Conservation (phyloP, 768 basidiomycete genomes). For the Termitomyces sp. region DNA sequence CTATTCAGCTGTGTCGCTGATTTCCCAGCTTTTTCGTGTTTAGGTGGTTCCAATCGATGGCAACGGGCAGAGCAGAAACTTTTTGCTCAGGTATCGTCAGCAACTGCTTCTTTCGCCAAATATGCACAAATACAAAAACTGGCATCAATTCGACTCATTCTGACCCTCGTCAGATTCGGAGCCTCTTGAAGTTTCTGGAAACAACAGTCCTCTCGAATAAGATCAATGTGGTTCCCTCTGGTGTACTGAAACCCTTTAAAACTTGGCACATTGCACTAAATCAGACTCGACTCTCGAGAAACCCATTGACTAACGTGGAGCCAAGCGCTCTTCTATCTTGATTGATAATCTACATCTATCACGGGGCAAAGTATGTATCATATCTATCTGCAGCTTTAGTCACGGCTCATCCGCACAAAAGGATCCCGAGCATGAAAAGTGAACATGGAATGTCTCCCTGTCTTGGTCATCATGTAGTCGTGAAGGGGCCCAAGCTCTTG, state of each 20-base stretch:
- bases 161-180: too few species aligned
- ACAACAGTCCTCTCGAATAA: background rate
- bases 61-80: slow-evolving; percentile 1
- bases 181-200: background rate
- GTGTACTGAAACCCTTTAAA: background rate
- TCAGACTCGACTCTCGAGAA: background rate
- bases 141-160: background rate
- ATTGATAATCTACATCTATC: background rate
- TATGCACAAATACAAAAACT: background rate
- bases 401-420: background rate
- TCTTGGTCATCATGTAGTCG: background rate
- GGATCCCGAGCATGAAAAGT: background rate
- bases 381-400: background rate
- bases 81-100: slow-evolving; percentile 2
- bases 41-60: slow-evolving; percentile 1
- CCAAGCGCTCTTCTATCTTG: background rate
- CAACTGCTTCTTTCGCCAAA: background rate
- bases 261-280: background rate
- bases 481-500: background rate
- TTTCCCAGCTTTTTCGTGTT: background rate
- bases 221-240: background rate
- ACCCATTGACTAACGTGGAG: background rate
- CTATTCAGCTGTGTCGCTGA: background rate
- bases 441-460: background rate
- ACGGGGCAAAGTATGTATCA: background rate